These are phyloP conservation scores for Hordeum pubiflorum DNA, from an alignment of 202 grass and related monocot species.

Conservation along the genomic window DNA sequence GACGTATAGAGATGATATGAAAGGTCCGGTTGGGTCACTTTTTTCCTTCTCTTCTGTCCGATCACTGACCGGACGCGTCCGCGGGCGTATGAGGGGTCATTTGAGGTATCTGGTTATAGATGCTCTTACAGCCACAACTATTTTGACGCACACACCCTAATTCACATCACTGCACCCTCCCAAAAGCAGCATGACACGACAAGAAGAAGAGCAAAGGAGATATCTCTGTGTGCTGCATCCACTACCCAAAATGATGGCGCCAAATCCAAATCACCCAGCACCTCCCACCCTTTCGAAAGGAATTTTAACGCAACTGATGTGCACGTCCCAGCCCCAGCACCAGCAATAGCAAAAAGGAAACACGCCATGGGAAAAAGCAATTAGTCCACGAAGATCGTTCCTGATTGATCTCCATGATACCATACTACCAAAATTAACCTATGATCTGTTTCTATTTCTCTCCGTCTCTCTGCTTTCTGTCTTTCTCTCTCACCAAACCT, in stretches of 20 bases:
- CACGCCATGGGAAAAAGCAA: background rate
- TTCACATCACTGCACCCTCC: too few relatives aligned
- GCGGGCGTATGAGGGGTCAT: too few relatives aligned
- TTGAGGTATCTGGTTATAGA: too few relatives aligned
- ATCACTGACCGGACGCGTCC: too few relatives aligned
- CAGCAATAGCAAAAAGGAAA: background rate
- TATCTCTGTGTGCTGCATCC: background rate
- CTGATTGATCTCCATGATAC: background rate
- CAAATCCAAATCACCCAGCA: background rate
- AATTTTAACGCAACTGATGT: background rate
- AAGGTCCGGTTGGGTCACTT: too few relatives aligned
- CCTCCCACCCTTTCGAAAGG: background rate
- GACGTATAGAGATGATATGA: too few relatives aligned
- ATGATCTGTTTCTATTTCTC: background rate
- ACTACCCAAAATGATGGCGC: background rate
- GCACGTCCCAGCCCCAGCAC: background rate
- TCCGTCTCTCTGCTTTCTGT: background rate
- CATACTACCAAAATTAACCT: background rate
- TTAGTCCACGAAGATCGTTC: background rate
- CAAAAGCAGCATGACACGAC: background rate
- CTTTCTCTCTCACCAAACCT: slow-evolving; percentile 32
- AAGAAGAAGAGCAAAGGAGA: background rate
- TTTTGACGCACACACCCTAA: too few relatives aligned
- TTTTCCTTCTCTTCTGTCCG: too few relatives aligned
- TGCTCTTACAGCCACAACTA: too few relatives aligned